These are phyloP conservation scores for Suillus occidentalis DNA, from an alignment of 768 basidiomycete species.

Conservation along the genomic window DNA sequence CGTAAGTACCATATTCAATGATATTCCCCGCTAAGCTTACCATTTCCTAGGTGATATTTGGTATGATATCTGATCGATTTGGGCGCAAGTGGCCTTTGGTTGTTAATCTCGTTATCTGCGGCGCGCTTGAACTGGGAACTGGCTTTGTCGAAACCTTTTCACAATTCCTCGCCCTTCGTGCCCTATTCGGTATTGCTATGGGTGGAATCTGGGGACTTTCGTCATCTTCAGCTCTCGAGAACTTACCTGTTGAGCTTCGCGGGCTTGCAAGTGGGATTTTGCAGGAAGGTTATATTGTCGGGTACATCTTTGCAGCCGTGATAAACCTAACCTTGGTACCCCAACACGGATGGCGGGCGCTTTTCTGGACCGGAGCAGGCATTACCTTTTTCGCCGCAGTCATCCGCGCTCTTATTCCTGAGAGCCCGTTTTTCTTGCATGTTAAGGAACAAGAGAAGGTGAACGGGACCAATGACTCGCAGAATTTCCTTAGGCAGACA, in stretches of 20 bases:
- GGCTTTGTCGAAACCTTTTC: constrained; percentile 78
- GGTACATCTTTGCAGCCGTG: constrained; percentile 81
- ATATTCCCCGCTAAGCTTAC: background rate
- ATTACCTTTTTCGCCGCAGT: constrained; percentile 68
- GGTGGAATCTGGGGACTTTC: constrained; percentile 89
- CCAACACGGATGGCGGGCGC: constrained; percentile 58
- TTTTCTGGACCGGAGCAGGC: constrained; percentile 84
- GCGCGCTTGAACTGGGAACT: constrained; percentile 72
- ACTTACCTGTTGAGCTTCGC: constrained; percentile 82
- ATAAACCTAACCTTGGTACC: constrained; percentile 69
- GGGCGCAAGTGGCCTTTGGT: constrained; percentile 95
- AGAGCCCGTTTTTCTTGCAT: constrained; percentile 70
- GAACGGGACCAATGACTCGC: constrained; percentile 31
- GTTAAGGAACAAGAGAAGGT: constrained; percentile 56
- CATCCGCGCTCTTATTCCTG: constrained; percentile 71
- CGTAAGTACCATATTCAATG: constrained; percentile 34
- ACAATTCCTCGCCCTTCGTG: constrained; percentile 80
- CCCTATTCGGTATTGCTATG: constrained; percentile 87
- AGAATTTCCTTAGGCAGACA: constrained; percentile 75
- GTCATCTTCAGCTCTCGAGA: constrained; percentile 82
- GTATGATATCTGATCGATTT: constrained; percentile 79
- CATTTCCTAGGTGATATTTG: constrained; percentile 59
- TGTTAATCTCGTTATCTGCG: constrained; percentile 67
- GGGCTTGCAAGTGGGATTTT: constrained; percentile 83
- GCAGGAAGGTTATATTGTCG: constrained; percentile 87